A percentile compares a stretch with the other conserved stretches of the same genome.
These are phyloP conservation scores for Hanseniaspora mollemarum DNA, from an alignment of 805 yeast genomes.

Conservation along the genomic window DNA sequence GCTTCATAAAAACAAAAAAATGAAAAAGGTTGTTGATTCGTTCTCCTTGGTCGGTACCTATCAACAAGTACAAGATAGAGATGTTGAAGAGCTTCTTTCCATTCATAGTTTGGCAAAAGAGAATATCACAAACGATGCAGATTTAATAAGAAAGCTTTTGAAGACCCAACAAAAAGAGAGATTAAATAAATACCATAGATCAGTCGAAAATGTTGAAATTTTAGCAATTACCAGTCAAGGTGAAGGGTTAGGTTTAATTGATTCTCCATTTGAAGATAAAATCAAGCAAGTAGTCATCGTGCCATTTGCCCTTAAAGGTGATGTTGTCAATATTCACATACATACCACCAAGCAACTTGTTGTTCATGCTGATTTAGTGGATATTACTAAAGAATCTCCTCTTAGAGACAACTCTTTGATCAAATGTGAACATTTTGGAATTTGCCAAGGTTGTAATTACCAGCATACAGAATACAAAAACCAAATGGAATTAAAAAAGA, in stretches of 20 bases:
- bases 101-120: constrained; percentile 35
- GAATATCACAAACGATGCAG: constrained; percentile 55
- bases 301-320: constrained; percentile 87
- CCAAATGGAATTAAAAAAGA: constrained; percentile 61
- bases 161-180: constrained; percentile 34
- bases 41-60: constrained; percentile 59
- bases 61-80: constrained; percentile 39
- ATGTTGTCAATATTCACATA: constrained; percentile 54
- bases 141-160: constrained; percentile 39
- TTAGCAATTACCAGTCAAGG: constrained; percentile 62
- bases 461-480: constrained; percentile 64
- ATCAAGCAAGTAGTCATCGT: constrained; percentile 55
- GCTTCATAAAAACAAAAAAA: constrained; percentile 25
- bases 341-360: constrained; percentile 67
- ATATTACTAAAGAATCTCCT: constrained; percentile 36
- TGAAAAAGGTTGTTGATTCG: constrained; percentile 50
- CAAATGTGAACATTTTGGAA: constrained; percentile 69
- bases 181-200: constrained; percentile 43
- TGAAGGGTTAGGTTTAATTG: constrained; percentile 67
- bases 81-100: constrained; percentile 49
- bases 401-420: constrained; percentile 48
- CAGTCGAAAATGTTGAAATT: constrained; percentile 47
- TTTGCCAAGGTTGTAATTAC: constrained; percentile 90
- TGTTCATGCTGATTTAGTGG: constrained; percentile 62
- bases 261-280: constrained; percentile 41